Conservation (phyloP, 768 basidiomycete genomes). For the Auricularia heimuer region DNA sequence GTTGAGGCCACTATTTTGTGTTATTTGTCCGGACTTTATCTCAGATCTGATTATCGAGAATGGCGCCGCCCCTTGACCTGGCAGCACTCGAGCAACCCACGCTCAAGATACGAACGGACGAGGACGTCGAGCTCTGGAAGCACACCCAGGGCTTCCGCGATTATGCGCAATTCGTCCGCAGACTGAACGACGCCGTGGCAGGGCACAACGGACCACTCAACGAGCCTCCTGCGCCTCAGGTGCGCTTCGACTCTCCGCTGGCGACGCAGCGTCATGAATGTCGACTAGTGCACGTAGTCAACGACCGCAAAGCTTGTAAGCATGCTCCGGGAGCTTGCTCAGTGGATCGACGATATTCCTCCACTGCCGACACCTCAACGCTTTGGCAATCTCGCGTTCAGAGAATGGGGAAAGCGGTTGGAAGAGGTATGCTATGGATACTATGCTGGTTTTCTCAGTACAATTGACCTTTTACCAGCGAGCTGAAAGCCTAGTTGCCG, state of each 20-base stretch:
- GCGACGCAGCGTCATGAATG: not conserved
- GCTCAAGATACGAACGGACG: slow-evolving; percentile 49
- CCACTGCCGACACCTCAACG: slow-evolving; percentile 64
- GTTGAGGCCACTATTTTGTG: too few relatives aligned
- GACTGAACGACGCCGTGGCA: slow-evolving; percentile 69
- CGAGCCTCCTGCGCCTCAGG: slow-evolving; percentile 23
- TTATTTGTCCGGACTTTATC: too few relatives aligned
- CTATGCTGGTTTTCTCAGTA: slow-evolving; percentile 2
- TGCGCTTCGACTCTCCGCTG: not conserved
- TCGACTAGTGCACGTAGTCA: slow-evolving; percentile 13
- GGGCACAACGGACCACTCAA: slow-evolving; percentile 44
- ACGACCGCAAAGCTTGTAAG: slow-evolving; percentile 35
- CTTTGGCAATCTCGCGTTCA: slow-evolving; percentile 87
- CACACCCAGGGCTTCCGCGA: slow-evolving; percentile 59
- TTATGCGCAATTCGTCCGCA: slow-evolving; percentile 63
- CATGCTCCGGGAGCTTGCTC: slow-evolving; percentile 56
- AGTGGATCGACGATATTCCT: slow-evolving; percentile 77
- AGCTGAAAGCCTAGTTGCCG: slow-evolving; percentile 38
- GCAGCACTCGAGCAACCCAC: slow-evolving; percentile 9
- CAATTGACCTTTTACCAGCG: slow-evolving; percentile 28
- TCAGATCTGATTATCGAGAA: too few relatives aligned
- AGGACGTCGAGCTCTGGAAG: slow-evolving; percentile 67
- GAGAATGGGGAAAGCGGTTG: slow-evolving; percentile 70
- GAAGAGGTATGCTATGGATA: slow-evolving; percentile 47
- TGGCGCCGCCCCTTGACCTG: not conserved